Percentiles rank a stretch among this genome's conserved stretches.
phyloP scores from a whole-genome alignment of 176 grass and related monocot genomes.

The Aegilops umbellulata region DNA sequence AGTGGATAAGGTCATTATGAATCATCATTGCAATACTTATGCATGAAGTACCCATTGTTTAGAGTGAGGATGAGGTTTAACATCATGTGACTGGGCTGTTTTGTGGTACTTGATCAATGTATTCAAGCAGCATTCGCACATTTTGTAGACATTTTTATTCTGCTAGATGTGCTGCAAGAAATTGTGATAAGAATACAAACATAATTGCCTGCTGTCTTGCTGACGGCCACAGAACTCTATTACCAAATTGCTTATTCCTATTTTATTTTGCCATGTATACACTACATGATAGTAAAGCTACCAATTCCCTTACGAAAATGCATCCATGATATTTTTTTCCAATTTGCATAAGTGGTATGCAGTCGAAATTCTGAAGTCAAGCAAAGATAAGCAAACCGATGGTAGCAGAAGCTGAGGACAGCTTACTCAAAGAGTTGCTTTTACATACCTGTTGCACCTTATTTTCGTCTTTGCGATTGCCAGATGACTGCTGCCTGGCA shows the following conservation, averaged over 20 bases:
- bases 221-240: neutral
- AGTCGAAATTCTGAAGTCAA: neutral
- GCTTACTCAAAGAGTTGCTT: neutral
- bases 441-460: constrained; percentile 45
- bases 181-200: neutral
- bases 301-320: neutral
- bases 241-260: neutral
- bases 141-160: neutral
- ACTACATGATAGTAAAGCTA: constrained; percentile 13
- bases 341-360: neutral
- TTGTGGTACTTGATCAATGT: neutral
- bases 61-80: neutral
- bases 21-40: neutral
- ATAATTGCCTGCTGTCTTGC: neutral
- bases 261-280: constrained; percentile 5
- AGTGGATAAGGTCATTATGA: neutral
- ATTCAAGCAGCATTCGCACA: neutral
- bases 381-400: neutral
- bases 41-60: neutral
- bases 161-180: neutral
- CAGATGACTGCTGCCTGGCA: constrained; percentile 19
- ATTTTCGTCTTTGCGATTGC: neutral
- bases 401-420: neutral
- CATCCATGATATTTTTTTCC: neutral
- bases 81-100: neutral